These are phyloP conservation scores for Pythium aristosporum DNA, from an alignment of 352 stramenopile genomes.

Conservation along the genomic window DNA sequence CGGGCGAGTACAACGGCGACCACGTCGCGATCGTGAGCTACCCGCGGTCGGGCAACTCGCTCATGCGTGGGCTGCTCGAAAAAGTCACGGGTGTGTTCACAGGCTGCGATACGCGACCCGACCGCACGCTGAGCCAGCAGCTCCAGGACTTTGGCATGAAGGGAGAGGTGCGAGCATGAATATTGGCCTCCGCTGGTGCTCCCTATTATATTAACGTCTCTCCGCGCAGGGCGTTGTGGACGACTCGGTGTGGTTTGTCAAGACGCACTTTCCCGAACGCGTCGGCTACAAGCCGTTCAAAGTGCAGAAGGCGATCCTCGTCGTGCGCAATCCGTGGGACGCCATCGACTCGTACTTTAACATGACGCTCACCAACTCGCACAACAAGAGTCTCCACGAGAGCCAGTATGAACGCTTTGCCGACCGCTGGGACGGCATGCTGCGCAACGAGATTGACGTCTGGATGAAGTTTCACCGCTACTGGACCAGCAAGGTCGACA, in stretches of 20 bases:
- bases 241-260: conserved; percentile 95
- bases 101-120: conserved; percentile 95
- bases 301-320: conserved; percentile 80
- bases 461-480: conserved; percentile 91
- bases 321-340: conserved; percentile 97
- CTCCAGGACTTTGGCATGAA: conserved; percentile 90
- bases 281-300: conserved; percentile 87
- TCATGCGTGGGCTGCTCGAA: conserved; percentile 96
- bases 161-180: conserved; percentile 44
- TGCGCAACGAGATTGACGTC: conserved; percentile 90
- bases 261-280: conserved; percentile 98
- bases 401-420: conserved; percentile 86
- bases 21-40: conserved; percentile 94
- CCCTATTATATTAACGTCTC: conserved; percentile 3
- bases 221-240: conserved; percentile 92
- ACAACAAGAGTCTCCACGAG: conserved; percentile 90
- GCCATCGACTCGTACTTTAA: conserved; percentile 99
- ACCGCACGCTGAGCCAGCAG: conserved; percentile 91
- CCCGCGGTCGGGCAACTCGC: conserved; percentile 96
- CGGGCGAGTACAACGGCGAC: conserved; percentile 61
- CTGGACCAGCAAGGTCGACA: conserved; percentile 88
- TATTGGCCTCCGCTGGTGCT: too few species aligned
- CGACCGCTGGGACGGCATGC: conserved; percentile 86
- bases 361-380: conserved; percentile 94
- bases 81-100: conserved; percentile 94